A percentile compares a stretch with the other conserved stretches of the same genome.
Evolutionary conservation across 495 filamentous ascomycete genomes (phyloP).

Genomic region (Trichoderma asperelloides): DNA sequence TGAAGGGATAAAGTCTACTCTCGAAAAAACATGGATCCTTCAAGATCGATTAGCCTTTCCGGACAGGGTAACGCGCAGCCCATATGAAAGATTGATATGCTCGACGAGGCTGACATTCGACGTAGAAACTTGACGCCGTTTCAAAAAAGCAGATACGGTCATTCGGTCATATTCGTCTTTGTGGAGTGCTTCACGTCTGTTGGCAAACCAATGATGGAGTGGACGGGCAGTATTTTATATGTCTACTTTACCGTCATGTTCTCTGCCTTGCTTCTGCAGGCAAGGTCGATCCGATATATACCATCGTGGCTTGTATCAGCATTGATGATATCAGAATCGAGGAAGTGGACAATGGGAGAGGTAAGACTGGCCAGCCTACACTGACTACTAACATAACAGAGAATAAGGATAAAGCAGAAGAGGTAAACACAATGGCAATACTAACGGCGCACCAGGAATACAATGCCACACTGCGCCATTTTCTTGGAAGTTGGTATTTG

Average conservation of each 20-base stretch:
- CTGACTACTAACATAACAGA: background rate
- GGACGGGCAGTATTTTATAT: slow-evolving; percentile 75
- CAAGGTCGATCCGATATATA: slow-evolving; percentile 53
- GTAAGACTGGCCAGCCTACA: slow-evolving; percentile 35
- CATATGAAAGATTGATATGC: background rate
- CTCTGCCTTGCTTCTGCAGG: slow-evolving; percentile 65
- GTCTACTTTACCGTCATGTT: slow-evolving; percentile 74
- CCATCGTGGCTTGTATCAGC: slow-evolving; percentile 65
- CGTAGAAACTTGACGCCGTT: slow-evolving; percentile 32
- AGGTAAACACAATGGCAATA: background rate
- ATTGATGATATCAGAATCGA: slow-evolving; percentile 65
- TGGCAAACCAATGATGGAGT: slow-evolving; percentile 62
- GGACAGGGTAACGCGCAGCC: slow-evolving; percentile 46
- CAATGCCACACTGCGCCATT: slow-evolving; percentile 78
- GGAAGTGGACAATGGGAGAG: slow-evolving; percentile 70
- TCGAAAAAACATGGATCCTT: slow-evolving; percentile 68
- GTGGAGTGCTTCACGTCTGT: slow-evolving; percentile 78
- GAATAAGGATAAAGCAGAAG: background rate
- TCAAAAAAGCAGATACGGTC: slow-evolving; percentile 54
- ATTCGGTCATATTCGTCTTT: slow-evolving; percentile 74
- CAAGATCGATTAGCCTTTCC: slow-evolving; percentile 70
- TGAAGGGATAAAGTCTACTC: slow-evolving; percentile 43
- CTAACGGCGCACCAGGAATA: slow-evolving; percentile 47
- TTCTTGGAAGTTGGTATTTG: slow-evolving; percentile 92
- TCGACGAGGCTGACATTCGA: slow-evolving; percentile 12